Evolutionary conservation across 2,329 filamentous ascomycete genomes (phyloP), one percentile per base, ranked within the genome.

Genomic region (Sordariomycetes sp.): DNA sequence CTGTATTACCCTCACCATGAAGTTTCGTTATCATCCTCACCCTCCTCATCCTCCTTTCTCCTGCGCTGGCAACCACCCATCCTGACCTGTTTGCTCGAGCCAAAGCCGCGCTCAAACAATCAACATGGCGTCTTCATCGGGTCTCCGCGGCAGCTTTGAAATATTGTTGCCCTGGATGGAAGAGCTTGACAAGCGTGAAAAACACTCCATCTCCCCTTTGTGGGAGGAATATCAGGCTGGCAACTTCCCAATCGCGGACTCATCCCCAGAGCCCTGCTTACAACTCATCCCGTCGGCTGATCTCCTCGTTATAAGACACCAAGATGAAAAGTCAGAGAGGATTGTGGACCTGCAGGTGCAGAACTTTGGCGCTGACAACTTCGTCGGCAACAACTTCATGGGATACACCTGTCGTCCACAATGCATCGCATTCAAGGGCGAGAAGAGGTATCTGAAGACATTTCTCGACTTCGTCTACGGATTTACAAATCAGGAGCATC

Each of bases 381-480:
- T 17, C n/a, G 11, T 17, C 7, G 29, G 11, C n/a, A 15, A 16
- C 10, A 40, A 42, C 27, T 39, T 38, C 17, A 33, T 34, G 30
- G 34, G 32, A 28, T 44, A 37, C 36, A 14, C 35, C 24, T 4
- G 7, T 6, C 14, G 25, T 2, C 16, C 30, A 11, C 17, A 20
- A 3, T 42, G 38, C 35, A 34, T 35, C 18, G 39, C 31, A 3
- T 45, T 45, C 35, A 32, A 23, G 14, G 42, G 39, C 6, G 38
- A 43, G 15, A 31, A 38, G 11, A 30, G 38, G 4, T 37, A 41
- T 3, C 20, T 43, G 2, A 27, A 31, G 9, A 10, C 21, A 3
- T 41, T 43, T 20, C 15, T 42, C 21, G 44, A 40, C 19, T 41
- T 42, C 28, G 36, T 41, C 4, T 39, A 42, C 19, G 30, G 21